A percentile compares a stretch with the other conserved stretches of the same genome.
Evolutionary conservation across 1,139 yeast genomes (phyloP).

Genomic region (Lizanozyma gosingica): DNA sequence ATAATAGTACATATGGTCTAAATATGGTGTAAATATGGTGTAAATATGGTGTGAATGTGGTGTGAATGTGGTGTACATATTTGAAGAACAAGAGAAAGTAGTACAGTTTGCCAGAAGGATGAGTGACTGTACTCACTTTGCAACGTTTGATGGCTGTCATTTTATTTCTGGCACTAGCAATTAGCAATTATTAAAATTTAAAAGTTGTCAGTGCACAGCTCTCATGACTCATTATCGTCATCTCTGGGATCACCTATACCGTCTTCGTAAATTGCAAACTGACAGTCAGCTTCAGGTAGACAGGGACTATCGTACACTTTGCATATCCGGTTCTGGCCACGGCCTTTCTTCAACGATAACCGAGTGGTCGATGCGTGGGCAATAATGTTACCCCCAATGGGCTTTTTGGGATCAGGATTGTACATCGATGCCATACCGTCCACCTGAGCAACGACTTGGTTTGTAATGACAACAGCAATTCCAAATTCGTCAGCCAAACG

Average conservation of each 20-base stretch:
- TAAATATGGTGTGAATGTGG: too few relatives aligned
- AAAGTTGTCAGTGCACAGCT: too few relatives aligned
- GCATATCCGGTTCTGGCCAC: constrained; percentile 88
- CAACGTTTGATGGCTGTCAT: too few relatives aligned
- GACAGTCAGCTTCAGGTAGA: constrained; percentile 89
- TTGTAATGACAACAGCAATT: constrained; percentile 95
- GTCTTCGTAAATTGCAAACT: constrained; percentile 92
- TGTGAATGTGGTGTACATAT: too few relatives aligned
- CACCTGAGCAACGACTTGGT: constrained; percentile 97
- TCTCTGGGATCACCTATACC: constrained; percentile 94
- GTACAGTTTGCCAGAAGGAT: too few relatives aligned
- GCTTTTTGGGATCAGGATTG: constrained; percentile 97
- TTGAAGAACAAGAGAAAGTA: too few relatives aligned
- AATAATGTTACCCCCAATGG: constrained; percentile 96
- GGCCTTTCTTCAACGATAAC: constrained; percentile 80
- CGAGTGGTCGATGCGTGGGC: constrained; percentile 97
- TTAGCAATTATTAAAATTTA: too few relatives aligned
- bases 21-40: too few relatives aligned
- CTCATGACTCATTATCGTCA: constrained; percentile 45
- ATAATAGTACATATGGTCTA: too few relatives aligned
- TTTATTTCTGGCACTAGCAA: too few relatives aligned
- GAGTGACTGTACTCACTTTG: too few relatives aligned
- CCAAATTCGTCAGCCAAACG: constrained; percentile 97
- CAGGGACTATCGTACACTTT: constrained; percentile 94
- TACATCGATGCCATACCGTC: constrained; percentile 81